Conservation (phyloP, 1,139 yeast genomes). For the Yamadazyma aaseri region DNA sequence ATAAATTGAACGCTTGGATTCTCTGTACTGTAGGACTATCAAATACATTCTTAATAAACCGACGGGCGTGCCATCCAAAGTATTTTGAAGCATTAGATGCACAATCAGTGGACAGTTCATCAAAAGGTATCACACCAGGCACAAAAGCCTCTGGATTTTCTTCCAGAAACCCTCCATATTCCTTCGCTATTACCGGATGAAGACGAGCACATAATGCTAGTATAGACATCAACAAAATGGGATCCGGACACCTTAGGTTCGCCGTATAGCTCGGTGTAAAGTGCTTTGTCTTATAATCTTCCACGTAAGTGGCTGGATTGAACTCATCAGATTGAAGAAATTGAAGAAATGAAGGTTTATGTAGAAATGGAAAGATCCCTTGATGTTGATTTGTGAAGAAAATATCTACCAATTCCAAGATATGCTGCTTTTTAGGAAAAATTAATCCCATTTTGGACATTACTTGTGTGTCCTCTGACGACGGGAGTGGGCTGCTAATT, state of each 20-base stretch:
- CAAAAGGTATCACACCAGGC: conserved; percentile 14
- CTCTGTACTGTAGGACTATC: conserved; percentile 38
- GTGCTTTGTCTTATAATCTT: conserved; percentile 18
- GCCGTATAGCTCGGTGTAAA: conserved; percentile 9
- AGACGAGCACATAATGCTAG: conserved; percentile 35
- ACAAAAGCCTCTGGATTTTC: conserved; percentile 23
- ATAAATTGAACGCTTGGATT: conserved; percentile 34
- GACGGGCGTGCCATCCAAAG: conserved; percentile 40
- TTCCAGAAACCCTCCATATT: conserved; percentile 32
- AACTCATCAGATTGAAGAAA: conserved; percentile 27
- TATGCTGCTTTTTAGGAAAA: conserved; percentile 25
- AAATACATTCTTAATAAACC: conserved; percentile 27
- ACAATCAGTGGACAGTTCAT: conserved; percentile 2
- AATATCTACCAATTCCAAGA: conserved; percentile 27
- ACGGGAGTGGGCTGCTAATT: too few species aligned
- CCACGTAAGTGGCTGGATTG: conserved; percentile 26
- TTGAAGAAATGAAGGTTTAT: conserved; percentile 28
- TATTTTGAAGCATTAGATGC: conserved; percentile 35
- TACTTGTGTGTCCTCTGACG: too few species aligned
- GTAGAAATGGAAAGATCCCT: conserved; percentile 33
- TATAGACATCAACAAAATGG: conserved; percentile 31
- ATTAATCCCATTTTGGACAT: conserved; percentile 12
- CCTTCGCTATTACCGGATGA: conserved; percentile 26
- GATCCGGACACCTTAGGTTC: conserved; percentile 26
- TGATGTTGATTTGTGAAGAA: conserved; percentile 35